Evolutionary conservation across 169 alveolate species (phyloP).

Genomic region (Plasmodium fragile): DNA sequence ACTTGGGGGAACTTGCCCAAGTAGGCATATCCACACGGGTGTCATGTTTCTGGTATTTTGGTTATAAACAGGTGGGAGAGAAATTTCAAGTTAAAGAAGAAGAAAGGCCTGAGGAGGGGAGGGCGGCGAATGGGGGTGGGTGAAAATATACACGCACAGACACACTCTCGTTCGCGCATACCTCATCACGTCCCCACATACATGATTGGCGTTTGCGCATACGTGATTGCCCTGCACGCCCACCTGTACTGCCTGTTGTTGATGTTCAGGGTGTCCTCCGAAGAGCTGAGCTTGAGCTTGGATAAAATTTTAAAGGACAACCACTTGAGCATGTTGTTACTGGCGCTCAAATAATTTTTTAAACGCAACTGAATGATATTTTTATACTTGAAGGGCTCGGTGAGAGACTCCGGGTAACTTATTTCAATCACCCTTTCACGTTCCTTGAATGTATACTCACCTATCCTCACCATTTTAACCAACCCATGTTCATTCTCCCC

Average conservation of each 20-base stretch:
- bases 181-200: neutral
- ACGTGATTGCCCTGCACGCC: neutral
- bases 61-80: constrained; percentile 2
- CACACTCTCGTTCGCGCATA: neutral
- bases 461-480: constrained; percentile 53
- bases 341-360: constrained; percentile 44
- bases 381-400: constrained; percentile 29
- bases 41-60: neutral
- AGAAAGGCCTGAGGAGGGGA: neutral
- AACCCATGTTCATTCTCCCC: constrained; percentile 19
- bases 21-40: neutral
- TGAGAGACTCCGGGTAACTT: constrained; percentile 30
- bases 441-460: constrained; percentile 33
- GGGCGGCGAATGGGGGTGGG: neutral
- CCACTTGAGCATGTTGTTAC: constrained; percentile 58
- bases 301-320: constrained; percentile 39
- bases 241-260: constrained; percentile 58
- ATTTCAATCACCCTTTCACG: constrained; percentile 31
- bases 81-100: neutral
- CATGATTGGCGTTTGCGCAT: neutral
- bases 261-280: constrained; percentile 52
- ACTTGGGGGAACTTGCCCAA: neutral
- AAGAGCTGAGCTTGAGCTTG: constrained; percentile 14
- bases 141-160: neutral
- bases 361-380: constrained; percentile 36